Conservation (phyloP, 1,139 yeast species). For the Zhuliangozyma blackwelliae region DNA sequence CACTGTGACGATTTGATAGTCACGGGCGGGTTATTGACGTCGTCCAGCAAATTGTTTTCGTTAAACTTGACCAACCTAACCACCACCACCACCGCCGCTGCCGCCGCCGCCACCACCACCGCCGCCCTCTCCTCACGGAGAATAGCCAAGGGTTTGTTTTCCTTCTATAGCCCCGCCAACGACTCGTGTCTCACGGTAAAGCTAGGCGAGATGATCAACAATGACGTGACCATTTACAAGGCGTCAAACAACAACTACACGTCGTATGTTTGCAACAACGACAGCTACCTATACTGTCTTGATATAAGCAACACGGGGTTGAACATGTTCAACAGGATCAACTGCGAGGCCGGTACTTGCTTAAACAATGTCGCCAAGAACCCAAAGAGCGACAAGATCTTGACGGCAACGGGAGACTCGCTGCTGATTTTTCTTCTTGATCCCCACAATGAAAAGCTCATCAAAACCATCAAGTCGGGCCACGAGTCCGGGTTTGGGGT, state of each 20-base stretch:
- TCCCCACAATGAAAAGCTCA: conserved; percentile 19
- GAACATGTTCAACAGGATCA: conserved; percentile 23
- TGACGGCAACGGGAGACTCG: conserved; percentile 42
- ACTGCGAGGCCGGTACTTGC: conserved; percentile 37
- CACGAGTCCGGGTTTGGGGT: conserved; percentile 84
- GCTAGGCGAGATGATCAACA: conserved; percentile 79
- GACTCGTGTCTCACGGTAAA: conserved; percentile 47
- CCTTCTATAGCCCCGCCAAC: conserved; percentile 49
- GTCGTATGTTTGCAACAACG: conserved; percentile 79
- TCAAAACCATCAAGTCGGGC: conserved; percentile 43
- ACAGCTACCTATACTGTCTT: conserved; percentile 62
- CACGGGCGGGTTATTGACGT: conserved; percentile 62
- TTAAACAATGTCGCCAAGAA: conserved; percentile 36
- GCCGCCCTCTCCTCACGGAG: conserved; percentile 15
- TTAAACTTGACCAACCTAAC: conserved; percentile 23
- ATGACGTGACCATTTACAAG: conserved; percentile 63
- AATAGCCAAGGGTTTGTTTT: conserved; percentile 54
- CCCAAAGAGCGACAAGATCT: conserved; percentile 24
- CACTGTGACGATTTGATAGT: conserved; percentile 54
- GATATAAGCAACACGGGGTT: conserved; percentile 52
- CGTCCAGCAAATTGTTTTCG: conserved; percentile 23
- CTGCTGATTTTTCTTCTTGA: conserved; percentile 36
- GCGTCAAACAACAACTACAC: conserved; percentile 37
- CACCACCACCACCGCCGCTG: conserved; percentile 3
- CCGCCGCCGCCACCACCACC: conserved; percentile 4